Evolutionary conservation across 106 monocot species (phyloP).

Genomic region (Dioscorea zingiberensis): DNA sequence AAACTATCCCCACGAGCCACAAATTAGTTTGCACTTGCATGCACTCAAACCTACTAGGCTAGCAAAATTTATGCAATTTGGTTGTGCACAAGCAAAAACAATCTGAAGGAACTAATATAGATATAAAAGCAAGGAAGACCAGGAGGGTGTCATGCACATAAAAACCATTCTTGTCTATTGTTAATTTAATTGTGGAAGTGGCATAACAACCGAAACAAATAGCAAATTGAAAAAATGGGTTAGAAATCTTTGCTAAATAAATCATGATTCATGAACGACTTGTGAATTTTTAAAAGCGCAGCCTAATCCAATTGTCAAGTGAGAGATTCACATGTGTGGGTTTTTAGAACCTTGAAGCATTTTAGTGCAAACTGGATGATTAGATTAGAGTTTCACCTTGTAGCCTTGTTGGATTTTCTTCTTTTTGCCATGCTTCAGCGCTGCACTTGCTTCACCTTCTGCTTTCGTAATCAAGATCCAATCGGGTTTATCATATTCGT

Average conservation of each 20-base stretch:
- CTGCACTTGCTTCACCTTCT: background rate
- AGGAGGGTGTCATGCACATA: no score
- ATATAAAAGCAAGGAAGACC: no score
- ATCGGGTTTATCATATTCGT: background rate
- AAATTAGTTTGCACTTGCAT: no score
- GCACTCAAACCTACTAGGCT: no score
- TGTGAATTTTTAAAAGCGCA: background rate
- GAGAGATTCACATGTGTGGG: no score
- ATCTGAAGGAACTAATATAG: no score
- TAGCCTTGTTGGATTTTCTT: slow-evolving; percentile 10
- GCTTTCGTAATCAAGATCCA: background rate
- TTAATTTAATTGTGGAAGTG: no score
- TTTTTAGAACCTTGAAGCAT: no score
- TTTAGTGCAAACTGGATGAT: background rate
- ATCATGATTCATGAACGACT: background rate
- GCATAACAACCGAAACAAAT: background rate
- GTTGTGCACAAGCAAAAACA: no score
- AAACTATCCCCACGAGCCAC: no score
- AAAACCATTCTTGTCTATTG: no score
- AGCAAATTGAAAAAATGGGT: background rate
- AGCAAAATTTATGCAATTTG: no score
- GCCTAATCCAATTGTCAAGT: background rate
- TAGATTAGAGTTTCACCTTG: slow-evolving; percentile 12
- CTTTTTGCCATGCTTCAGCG: slow-evolving; percentile 14
- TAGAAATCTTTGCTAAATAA: background rate